phyloP scores from a whole-genome alignment of 148 eudicot species.

The Spergularia bocconei region DNA sequence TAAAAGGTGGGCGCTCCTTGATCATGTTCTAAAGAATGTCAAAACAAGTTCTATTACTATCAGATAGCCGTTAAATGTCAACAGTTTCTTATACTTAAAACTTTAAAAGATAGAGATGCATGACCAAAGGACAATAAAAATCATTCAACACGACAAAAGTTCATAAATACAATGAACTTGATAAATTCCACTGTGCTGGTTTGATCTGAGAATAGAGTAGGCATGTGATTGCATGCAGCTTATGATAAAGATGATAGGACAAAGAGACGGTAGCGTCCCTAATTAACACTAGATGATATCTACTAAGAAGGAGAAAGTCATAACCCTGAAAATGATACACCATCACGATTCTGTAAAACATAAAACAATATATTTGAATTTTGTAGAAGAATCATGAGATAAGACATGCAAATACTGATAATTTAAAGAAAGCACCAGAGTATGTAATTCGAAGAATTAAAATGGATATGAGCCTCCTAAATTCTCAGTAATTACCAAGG shows the following conservation, averaged over 20 bases:
- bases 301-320: not conserved
- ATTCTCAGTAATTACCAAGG: not conserved
- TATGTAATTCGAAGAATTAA: not conserved
- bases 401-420: not conserved
- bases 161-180: not conserved
- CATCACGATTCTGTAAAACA: not conserved
- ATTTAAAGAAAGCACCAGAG: not conserved
- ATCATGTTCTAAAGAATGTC: conserved; percentile 28
- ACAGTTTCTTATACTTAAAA: not conserved
- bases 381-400: not conserved
- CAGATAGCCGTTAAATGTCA: not conserved
- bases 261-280: not conserved
- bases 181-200: not conserved
- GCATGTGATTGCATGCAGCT: conserved; percentile 2
- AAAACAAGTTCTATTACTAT: conserved; percentile 7
- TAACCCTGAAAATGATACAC: not conserved
- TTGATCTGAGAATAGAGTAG: not conserved
- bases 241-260: not conserved
- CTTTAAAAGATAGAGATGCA: not conserved
- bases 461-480: not conserved
- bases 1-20: conserved; percentile 37
- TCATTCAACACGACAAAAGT: no score
- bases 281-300: not conserved
- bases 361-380: not conserved
- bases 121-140: not conserved